phyloP scores from a whole-genome alignment of 106 monocot genomes.

The Vanilla planifolia region DNA sequence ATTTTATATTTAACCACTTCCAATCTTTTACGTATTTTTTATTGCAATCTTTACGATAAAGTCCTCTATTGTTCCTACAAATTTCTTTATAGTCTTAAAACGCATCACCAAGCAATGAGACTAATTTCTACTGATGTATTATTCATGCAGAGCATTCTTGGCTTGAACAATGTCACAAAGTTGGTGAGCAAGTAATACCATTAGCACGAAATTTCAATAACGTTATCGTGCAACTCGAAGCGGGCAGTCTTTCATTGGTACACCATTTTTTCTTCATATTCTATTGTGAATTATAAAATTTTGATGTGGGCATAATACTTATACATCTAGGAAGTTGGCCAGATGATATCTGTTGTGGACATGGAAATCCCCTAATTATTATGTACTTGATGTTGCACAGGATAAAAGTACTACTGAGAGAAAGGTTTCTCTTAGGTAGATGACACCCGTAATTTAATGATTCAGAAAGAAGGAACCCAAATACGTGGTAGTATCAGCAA shows the following conservation, averaged over 20 bases:
- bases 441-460: constrained; percentile 22
- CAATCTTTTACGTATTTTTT: no score
- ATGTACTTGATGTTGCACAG: constrained; percentile 25
- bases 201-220: constrained; percentile 87
- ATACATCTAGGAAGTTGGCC: background rate
- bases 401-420: constrained; percentile 34
- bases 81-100: no score
- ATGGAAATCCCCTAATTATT: background rate
- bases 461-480: constrained; percentile 26
- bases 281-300: no score
- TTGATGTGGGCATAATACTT: no score
- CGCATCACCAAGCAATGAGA: background rate
- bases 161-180: constrained; percentile 92
- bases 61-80: no score
- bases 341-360: background rate
- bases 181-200: constrained; percentile 94
- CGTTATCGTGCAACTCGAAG: constrained; percentile 54
- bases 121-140: background rate
- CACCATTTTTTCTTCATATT: constrained; percentile 8
- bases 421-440: constrained; percentile 21
- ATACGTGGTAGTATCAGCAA: constrained; percentile 34
- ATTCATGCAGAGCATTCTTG: constrained; percentile 67
- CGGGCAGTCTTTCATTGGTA: constrained; percentile 34
- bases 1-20: no score
- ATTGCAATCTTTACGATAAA: no score